Evolutionary conservation across 2,329 filamentous ascomycete species (phyloP), one percentile per base, ranked within the genome.

Genomic region (Pestalotiopsis sp.): DNA sequence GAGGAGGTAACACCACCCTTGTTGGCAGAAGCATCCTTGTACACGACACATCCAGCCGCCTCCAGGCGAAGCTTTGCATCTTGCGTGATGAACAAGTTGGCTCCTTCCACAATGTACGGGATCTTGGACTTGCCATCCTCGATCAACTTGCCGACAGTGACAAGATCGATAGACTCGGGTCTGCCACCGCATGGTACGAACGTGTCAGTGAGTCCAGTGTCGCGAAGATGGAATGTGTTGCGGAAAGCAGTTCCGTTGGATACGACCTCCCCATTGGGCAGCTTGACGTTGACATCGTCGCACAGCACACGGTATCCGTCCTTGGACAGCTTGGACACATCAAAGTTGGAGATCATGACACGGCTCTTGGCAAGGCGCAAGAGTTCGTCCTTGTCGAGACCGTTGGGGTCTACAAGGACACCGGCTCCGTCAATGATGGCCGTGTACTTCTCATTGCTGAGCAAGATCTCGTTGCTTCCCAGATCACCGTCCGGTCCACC

Each of bases 1-100:
- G 96, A 98, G 0, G 94, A 98, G 0, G 96, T 99, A 61, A 99
- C 96, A 80, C 96, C 96, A 73, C 96, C 96, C 87, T 99, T 99
- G 89, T 99, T 99, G 68, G 95, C 95, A 49, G 94, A 97, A 4
- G 96, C 96, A 81, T 99, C 96, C 85, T 99, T 99, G 91, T 94
- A 98, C 56, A 99, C 83, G 75, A 98, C 90, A 78, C 94, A 97
- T 70, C 96, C 96, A n/a, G 95, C 95, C 75, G 94, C 92, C 84
- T 99, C 96, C 14, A 99, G 90, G 27, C 94, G 93, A 67, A 98
- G 88, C 85, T 98, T 98, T 75, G 95, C 95, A 76, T 99, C 96
- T 82, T 99, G 96, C 0, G 96, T 98, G 83, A 99, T 97, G 88
- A 99, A 99, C 67, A 99, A 86, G 81, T 98, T 99, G 81, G 96